These are phyloP conservation scores for Phycomyces nitens DNA, from an alignment of 192 early-diverging fungal genomes.

Conservation along the genomic window DNA sequence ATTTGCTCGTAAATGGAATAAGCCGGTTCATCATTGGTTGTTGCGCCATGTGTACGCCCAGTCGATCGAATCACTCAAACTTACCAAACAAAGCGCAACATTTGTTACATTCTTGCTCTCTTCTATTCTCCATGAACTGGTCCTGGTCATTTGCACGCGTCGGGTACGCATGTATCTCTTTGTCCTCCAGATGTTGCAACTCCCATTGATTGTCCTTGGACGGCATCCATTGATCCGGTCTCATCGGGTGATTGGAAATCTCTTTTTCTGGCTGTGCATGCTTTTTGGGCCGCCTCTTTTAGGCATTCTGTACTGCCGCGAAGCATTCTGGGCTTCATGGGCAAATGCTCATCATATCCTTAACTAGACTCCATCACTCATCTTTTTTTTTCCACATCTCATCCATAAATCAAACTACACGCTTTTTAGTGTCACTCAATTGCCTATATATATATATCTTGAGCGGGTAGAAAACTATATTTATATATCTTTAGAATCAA, in stretches of 20 bases:
- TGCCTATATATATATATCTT: no score
- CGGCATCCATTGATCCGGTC: conserved; percentile 55
- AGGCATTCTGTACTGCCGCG: conserved; percentile 71
- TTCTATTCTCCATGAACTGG: conserved; percentile 78
- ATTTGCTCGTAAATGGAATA: conserved; percentile 97
- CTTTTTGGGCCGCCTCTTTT: conserved; percentile 80
- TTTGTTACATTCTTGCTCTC: conserved; percentile 80
- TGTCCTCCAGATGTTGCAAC: conserved; percentile 81
- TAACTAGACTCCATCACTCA: not conserved
- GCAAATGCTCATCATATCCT: not conserved
- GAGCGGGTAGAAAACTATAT: no score
- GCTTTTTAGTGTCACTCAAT: no score
- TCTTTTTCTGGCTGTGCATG: conserved; percentile 89
- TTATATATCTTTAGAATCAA: no score
- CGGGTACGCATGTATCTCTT: conserved; percentile 78
- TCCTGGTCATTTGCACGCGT: conserved; percentile 64
- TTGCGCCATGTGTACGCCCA: conserved; percentile 88
- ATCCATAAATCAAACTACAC: no score
- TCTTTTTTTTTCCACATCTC: no score
- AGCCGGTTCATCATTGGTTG: conserved; percentile 90
- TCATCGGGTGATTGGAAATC: conserved; percentile 71
- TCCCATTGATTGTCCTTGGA: conserved; percentile 80
- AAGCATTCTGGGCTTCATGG: conserved; percentile 34
- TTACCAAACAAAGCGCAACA: conserved; percentile 67
- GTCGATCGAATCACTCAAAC: conserved; percentile 64